Percentiles rank a stretch among this genome's conserved stretches.
Conservation (phyloP, 148 eudicot species). For the Vaccinium corymbosum region DNA sequence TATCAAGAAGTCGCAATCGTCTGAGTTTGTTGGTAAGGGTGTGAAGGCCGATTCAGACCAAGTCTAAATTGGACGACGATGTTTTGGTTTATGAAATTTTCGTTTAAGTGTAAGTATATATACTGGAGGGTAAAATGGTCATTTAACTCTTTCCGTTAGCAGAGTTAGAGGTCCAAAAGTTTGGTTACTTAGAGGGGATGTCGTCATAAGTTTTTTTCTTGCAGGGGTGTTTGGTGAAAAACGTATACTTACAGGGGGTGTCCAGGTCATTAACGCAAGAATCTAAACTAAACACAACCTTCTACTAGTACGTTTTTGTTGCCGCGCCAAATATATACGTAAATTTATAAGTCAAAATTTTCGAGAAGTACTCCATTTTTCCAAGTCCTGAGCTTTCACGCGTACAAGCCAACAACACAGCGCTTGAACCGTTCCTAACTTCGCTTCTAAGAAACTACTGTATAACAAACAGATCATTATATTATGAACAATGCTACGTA, state of each 20-base stretch:
- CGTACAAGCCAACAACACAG: neutral
- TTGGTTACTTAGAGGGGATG: no score
- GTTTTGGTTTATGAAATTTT: neutral
- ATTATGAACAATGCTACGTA: neutral
- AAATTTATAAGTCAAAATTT: neutral
- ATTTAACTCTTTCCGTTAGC: no score
- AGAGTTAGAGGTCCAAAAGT: no score
- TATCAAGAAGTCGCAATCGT: conserved; percentile 54
- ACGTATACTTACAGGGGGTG: no score
- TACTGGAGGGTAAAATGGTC: no score
- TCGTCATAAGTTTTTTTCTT: no score
- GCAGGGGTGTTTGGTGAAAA: no score
- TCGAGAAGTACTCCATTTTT: neutral
- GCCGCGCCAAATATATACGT: neutral
- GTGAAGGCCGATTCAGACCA: conserved; percentile 16
- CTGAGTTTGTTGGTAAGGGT: conserved; percentile 23
- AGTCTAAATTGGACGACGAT: conserved; percentile 33
- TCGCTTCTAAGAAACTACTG: neutral
- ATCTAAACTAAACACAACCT: no score
- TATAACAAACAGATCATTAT: neutral
- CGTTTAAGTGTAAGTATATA: no score
- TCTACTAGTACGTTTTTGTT: neutral
- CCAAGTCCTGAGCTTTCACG: neutral
- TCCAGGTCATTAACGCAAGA: no score
- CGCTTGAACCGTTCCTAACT: neutral